Base-by-base conservation (phyloP, 805 yeast species). In the Pichia kluyveri region DNA sequence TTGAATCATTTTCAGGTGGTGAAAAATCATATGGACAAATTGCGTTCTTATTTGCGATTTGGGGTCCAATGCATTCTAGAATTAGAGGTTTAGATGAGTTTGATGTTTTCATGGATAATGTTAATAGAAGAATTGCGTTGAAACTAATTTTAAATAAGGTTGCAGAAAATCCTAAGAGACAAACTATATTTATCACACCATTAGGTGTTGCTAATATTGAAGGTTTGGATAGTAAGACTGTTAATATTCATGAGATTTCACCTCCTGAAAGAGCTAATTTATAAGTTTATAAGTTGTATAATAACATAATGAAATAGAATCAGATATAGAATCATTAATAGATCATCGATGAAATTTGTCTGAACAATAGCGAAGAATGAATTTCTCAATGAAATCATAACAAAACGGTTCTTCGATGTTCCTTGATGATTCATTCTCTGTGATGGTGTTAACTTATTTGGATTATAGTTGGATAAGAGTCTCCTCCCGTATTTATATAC, bases 81-180 rank as follows among this genome's bases (percentile, higher is more conserved):
- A 76, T 93, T 18, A 77, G 95, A 51, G 97, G 97, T 0, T 69
- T 93, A 51, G 99, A 93, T 66, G 99, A 93, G 65, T 93, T 86
- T 63, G 99, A 93, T 67, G 99, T 93, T 19, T 93, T 82, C 59
- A 93, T 93, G 99, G 99, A 93, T 64, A 87, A 88, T 43, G 86
- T 88, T 17, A 89, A 90, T 61, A 75, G 99, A 54, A 75, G 82
- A 41, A 77, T 85, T 45, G 88, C 96, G 51, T 79, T 93, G 60
- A 73, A 77, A 43, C 66, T 90, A 52, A 80, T 93, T 61, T 69
- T 89, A 43, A 75, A 76, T 27, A 85, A 87, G 54, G 75, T 90
- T 31, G 66, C 80, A 8, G 73, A 73, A 43, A 76, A 79, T 48
- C 75, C 82, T 0, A 75, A 80, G 51, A 80, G 90, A 0, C 99